These are phyloP conservation scores for Daldinia bambusicola DNA, from an alignment of 495 filamentous ascomycete species.

Conservation along the genomic window DNA sequence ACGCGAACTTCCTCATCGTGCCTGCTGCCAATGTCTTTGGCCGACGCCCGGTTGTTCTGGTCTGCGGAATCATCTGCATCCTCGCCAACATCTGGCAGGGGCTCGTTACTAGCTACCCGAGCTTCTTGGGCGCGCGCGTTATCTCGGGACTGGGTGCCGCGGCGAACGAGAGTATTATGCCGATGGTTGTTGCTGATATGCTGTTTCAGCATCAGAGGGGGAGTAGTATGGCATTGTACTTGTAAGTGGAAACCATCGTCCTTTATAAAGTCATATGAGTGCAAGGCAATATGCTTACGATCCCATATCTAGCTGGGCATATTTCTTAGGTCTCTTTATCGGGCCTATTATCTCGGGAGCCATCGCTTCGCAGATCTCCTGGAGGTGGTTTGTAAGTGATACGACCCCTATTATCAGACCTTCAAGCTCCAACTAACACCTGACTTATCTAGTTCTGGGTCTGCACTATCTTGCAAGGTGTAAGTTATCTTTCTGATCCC, in stretches of 20 bases:
- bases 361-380: slow-evolving; percentile 66
- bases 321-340: slow-evolving; percentile 56
- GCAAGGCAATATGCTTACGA: slow-evolving; percentile 14
- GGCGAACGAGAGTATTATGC: slow-evolving; percentile 66
- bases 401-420: slow-evolving; percentile 45
- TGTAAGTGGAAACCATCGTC: slow-evolving; percentile 52
- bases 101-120: slow-evolving; percentile 64
- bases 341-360: slow-evolving; percentile 69
- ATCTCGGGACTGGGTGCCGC: slow-evolving; percentile 71
- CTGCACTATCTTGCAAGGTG: slow-evolving; percentile 51
- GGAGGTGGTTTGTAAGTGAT: slow-evolving; percentile 54
- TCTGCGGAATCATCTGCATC: slow-evolving; percentile 65
- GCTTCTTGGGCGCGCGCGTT: slow-evolving; percentile 69
- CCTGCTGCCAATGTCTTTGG: slow-evolving; percentile 69
- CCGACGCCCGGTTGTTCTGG: slow-evolving; percentile 66
- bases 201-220: slow-evolving; percentile 73
- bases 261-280: slow-evolving; percentile 14
- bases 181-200: slow-evolving; percentile 69
- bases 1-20: slow-evolving; percentile 73
- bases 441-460: slow-evolving; percentile 37
- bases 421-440: slow-evolving; percentile 10
- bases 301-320: slow-evolving; percentile 44
- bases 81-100: slow-evolving; percentile 69
- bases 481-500: slow-evolving; percentile 53
- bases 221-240: slow-evolving; percentile 71